Evolutionary conservation across 495 filamentous ascomycete genomes (phyloP).

Genomic region (Aspergillus saccharolyticus): DNA sequence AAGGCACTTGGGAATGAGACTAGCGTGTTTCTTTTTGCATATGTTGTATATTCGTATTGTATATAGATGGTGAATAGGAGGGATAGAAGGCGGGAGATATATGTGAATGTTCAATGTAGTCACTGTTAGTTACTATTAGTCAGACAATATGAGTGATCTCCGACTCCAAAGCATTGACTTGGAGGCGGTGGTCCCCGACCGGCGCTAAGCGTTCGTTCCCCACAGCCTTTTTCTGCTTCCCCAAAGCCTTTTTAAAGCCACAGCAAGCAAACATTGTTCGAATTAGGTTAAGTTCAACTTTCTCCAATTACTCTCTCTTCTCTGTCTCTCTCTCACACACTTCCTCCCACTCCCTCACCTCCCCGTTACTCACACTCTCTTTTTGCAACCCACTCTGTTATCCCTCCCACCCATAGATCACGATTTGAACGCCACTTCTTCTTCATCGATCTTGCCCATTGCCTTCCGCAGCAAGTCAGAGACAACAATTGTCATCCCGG

Average conservation of each 20-base stretch:
- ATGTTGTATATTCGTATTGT: background rate
- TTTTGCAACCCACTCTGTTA: no score
- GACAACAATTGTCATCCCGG: conserved; percentile 42
- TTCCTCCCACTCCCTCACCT: no score
- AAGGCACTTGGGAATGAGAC: conserved; percentile 39
- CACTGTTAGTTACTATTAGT: no score
- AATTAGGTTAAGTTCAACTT: no score
- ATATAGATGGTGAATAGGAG: background rate
- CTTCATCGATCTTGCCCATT: background rate
- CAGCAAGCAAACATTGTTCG: no score
- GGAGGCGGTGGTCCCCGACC: background rate
- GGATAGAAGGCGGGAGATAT: background rate
- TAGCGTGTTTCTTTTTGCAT: background rate
- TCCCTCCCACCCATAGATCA: no score
- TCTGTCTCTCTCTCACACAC: no score
- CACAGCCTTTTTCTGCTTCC: conserved; percentile 37
- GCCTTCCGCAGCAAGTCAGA: conserved; percentile 52
- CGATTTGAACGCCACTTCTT: background rate
- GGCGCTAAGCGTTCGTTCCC: conserved; percentile 24
- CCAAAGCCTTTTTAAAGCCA: conserved; percentile 12
- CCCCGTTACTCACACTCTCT: no score
- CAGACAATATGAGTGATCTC: no score
- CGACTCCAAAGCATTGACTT: no score
- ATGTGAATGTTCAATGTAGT: no score
- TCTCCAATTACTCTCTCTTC: no score